Evolutionary conservation across 2,329 filamentous ascomycete species (phyloP).

Genomic region (Pseudogymnoascus sp.): DNA sequence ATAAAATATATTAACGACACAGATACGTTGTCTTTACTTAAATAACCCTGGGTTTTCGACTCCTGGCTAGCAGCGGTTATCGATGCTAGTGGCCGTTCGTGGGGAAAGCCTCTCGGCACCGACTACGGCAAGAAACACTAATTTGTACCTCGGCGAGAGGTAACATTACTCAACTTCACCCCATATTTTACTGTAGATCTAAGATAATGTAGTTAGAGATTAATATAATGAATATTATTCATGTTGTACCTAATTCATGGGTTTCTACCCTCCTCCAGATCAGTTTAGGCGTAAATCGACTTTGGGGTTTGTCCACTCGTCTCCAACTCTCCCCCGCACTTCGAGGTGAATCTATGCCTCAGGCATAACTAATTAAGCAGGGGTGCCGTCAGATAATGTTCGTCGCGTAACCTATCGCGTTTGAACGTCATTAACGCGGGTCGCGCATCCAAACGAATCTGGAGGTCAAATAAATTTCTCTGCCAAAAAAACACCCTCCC

Average conservation of each 20-base stretch:
- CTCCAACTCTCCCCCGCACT: constrained; percentile 3
- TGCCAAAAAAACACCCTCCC: background rate
- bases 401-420: background rate
- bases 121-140: background rate
- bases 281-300: background rate
- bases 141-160: background rate
- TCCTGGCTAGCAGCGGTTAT: constrained; percentile 6
- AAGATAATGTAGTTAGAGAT: background rate
- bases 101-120: background rate
- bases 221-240: background rate
- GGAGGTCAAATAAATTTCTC: background rate
- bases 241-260: background rate
- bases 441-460: background rate
- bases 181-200: too few relatives aligned
- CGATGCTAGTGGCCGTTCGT: background rate
- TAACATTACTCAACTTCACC: background rate
- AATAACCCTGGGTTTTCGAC: background rate
- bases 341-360: background rate
- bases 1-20: background rate
- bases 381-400: background rate
- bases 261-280: background rate
- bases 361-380: constrained; percentile 6
- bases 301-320: background rate
- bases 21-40: background rate
- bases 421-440: constrained; percentile 6